Conservation (phyloP, 345 rosid species). For the Citrus inodora region DNA sequence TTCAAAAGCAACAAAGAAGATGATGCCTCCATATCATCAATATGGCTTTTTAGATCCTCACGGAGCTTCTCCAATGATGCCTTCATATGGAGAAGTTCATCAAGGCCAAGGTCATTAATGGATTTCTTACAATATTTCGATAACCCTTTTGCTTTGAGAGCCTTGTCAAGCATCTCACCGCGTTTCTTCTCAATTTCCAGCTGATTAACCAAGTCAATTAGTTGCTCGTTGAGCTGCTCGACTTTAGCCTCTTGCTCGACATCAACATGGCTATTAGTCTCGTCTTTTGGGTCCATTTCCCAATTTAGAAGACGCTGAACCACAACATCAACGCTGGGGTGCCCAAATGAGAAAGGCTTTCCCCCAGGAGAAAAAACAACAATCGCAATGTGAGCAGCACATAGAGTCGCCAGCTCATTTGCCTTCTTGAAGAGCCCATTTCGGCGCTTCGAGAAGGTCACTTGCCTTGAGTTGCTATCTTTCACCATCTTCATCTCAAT, state of each 20-base stretch:
- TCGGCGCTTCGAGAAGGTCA: slow-evolving; percentile 67
- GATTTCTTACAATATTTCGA: slow-evolving; percentile 12
- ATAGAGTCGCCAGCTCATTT: slow-evolving; percentile 50
- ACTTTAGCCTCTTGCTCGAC: neutral
- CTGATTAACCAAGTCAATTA: slow-evolving; percentile 19
- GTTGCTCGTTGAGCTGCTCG: slow-evolving; percentile 14
- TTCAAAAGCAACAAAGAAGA: slow-evolving; percentile 31
- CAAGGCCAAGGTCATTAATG: slow-evolving; percentile 17
- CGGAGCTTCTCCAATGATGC: slow-evolving; percentile 24
- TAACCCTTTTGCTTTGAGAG: slow-evolving; percentile 22
- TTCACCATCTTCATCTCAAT: slow-evolving; percentile 61
- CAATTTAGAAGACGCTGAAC: slow-evolving; percentile 34
- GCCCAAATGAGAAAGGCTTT: slow-evolving; percentile 64
- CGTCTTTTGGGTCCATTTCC: neutral
- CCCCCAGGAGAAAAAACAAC: slow-evolving; percentile 72
- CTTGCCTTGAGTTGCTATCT: slow-evolving; percentile 55
- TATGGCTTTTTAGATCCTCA: slow-evolving; percentile 20
- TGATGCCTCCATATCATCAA: slow-evolving; percentile 34
- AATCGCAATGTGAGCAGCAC: slow-evolving; percentile 50
- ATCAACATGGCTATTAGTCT: neutral
- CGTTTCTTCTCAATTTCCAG: slow-evolving; percentile 35
- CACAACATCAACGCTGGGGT: slow-evolving; percentile 52
- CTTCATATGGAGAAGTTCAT: slow-evolving; percentile 29
- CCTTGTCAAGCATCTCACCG: slow-evolving; percentile 24
- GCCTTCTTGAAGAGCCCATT: slow-evolving; percentile 71